phyloP scores from a whole-genome alignment of 768 basidiomycete genomes.

The Auriscalpium vulgare region DNA sequence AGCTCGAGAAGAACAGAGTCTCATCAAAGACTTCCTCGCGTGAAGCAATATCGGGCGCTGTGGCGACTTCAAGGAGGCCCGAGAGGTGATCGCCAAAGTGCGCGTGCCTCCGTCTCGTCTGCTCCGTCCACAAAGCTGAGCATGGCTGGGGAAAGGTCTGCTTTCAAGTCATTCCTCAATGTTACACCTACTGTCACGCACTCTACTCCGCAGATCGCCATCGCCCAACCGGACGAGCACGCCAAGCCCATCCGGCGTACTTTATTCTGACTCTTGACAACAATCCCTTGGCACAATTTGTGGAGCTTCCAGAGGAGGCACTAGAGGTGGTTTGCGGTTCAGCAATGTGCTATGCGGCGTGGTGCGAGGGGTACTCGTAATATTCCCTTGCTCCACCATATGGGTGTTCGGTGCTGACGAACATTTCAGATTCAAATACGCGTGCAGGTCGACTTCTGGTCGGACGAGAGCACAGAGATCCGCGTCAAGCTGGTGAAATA shows the following conservation, averaged over 20 bases:
- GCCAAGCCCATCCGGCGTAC: conserved; percentile 35
- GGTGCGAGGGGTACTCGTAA: conserved; percentile 86
- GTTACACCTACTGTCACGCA: conserved; percentile 81
- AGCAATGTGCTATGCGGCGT: conserved; percentile 96
- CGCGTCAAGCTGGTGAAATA: conserved; percentile 85
- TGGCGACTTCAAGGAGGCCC: conserved; percentile 87
- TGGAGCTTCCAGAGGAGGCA: conserved; percentile 90
- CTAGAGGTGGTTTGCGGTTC: conserved; percentile 91
- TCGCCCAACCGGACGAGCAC: conserved; percentile 31
- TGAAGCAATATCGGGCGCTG: conserved; percentile 89
- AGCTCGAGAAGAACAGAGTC: conserved; percentile 92
- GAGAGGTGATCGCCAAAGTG: conserved; percentile 93
- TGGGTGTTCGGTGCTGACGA: conserved; percentile 4
- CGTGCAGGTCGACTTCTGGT: conserved; percentile 81
- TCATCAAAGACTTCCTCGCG: conserved; percentile 97
- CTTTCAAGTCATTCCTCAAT: conserved; percentile 95
- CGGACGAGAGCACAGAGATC: conserved; percentile 92
- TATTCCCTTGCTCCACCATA: conserved; percentile 28
- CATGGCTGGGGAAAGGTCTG: conserved; percentile 58
- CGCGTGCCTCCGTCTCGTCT: conserved; percentile 13
- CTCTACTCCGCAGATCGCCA: conserved; percentile 38
- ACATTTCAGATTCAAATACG: conserved; percentile 83
- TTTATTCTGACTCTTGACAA: conserved; percentile 90
- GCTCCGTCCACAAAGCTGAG: too few species aligned
- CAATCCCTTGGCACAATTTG: conserved; percentile 95